These are phyloP conservation scores for Physaria fendleri DNA, from an alignment of 345 rosid genomes.

Conservation along the genomic window DNA sequence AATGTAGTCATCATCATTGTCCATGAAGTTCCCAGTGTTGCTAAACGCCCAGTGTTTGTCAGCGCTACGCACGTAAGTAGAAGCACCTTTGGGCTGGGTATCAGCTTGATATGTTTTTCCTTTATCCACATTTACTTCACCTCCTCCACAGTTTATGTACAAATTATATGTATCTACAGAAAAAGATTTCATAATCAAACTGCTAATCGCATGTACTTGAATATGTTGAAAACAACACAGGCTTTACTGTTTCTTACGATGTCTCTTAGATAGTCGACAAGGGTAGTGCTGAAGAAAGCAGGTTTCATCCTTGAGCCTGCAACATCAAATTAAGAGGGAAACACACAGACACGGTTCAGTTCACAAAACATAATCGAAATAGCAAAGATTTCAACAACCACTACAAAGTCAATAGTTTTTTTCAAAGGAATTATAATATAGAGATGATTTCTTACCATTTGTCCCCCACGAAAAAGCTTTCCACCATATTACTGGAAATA, in stretches of 20 bases:
- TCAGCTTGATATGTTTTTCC: conserved; percentile 49
- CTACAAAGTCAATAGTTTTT: not conserved
- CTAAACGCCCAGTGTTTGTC: conserved; percentile 68
- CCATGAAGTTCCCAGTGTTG: conserved; percentile 91
- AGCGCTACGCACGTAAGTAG: conserved; percentile 34
- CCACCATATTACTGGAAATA: conserved; percentile 64
- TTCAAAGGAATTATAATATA: not conserved
- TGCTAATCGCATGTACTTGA: not conserved
- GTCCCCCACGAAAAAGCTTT: conserved; percentile 49
- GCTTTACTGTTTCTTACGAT: conserved; percentile 37
- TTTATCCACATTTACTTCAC: conserved; percentile 26
- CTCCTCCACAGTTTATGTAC: conserved; percentile 83
- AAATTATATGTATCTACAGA: conserved; percentile 43
- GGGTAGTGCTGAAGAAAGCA: conserved; percentile 63
- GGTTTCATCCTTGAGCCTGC: conserved; percentile 47
- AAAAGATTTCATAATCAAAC: not conserved
- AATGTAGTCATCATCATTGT: conserved; percentile 44
- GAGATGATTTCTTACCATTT: conserved; percentile 48
- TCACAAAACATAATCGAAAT: not conserved
- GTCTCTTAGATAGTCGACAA: conserved; percentile 39
- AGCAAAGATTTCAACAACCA: not conserved
- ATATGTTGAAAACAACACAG: conserved; percentile 2
- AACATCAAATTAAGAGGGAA: conserved; percentile 12
- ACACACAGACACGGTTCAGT: not conserved
- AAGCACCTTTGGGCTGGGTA: conserved; percentile 59